Evolutionary conservation across 768 basidiomycete species (phyloP), one percentile per base, ranked within the genome.

Genomic region (Sistotremastrum niveocremeum): DNA sequence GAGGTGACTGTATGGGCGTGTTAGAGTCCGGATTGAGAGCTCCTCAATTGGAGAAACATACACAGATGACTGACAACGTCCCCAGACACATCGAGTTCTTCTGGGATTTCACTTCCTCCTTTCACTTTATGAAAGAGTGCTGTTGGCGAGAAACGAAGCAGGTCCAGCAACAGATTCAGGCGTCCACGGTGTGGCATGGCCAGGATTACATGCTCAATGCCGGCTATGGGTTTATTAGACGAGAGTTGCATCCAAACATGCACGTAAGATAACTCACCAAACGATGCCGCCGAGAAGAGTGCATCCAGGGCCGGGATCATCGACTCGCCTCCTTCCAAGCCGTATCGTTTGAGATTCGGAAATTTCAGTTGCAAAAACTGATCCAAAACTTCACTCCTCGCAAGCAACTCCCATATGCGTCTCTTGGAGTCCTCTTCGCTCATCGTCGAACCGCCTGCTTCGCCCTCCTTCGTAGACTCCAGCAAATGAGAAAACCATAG

Each of bases 171-270:
- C 8, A 94, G 67, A 50, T 93, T 91, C 5, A 94, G 71, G 2
- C 90, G 76, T 10, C 90, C 89, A 39, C 89, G 73, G 56, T 91
- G 89, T 0, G 89, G 85, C 83, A 90, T 87, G 20, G 78, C 84
- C 34, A 91, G 68, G 37, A 90, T 69, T 47, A 90, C 71, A 41
- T 84, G 76, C 35, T 69, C 73, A 36, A 86, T 68, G 5, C 81
- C 82, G 39, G 76, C 84, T 12, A 4, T n/a, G n/a, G 10, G 30
- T 29, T 42, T 10, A 20, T 20, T 20, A 20, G 20, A 20, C 20
- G 20, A 20, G 20, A 20, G 20, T 20, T 20, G 20, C 20, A 20
- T 20, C 20, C 20, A 20, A 42, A 9, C 10, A 29, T 10, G 41
- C 10, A 42, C 30, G 10, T 10, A 28, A 47, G 31, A 34, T 31